Evolutionary conservation across 2,329 filamentous ascomycete genomes (phyloP).

Genomic region (Paraconiothyrium brasiliense): DNA sequence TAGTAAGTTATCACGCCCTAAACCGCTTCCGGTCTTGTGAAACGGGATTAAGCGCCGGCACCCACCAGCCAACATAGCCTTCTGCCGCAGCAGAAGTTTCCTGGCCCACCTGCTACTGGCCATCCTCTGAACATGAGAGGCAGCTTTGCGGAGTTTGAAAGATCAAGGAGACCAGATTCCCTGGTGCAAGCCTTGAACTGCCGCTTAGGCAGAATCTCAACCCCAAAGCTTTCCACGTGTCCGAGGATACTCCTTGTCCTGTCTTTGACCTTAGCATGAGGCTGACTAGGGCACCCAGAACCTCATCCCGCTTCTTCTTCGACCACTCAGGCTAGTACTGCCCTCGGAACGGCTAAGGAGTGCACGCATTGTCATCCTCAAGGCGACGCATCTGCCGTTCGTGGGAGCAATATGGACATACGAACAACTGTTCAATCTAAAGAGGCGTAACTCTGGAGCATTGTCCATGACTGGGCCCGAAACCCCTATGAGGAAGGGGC

Average conservation of each 20-base stretch:
- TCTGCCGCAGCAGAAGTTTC: constrained; percentile 22
- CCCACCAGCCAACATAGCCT: constrained; percentile 44
- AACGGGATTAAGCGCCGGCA: constrained; percentile 47
- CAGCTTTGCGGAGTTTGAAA: constrained; percentile 15
- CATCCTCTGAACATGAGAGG: constrained; percentile 5
- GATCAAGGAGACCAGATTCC: constrained; percentile 19
- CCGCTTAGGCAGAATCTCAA: constrained; percentile 37
- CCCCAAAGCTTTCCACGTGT: not conserved
- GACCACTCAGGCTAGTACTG: constrained; percentile 75
- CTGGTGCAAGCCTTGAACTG: constrained; percentile 30
- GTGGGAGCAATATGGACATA: constrained; percentile 75
- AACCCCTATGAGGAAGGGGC: constrained; percentile 36
- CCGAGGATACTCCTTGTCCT: not conserved
- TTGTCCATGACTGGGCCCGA: constrained; percentile 47
- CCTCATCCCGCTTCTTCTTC: constrained; percentile 75
- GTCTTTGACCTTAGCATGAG: constrained; percentile 26
- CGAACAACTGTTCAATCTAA: constrained; percentile 58
- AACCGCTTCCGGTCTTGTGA: constrained; percentile 37
- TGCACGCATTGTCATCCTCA: constrained; percentile 66
- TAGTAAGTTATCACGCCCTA: constrained; percentile 50
- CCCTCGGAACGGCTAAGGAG: constrained; percentile 71
- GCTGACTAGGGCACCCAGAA: constrained; percentile 62
- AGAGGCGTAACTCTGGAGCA: constrained; percentile 28
- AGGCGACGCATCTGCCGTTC: constrained; percentile 71
- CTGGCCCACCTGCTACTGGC: constrained; percentile 30